Conservation (phyloP, 768 basidiomycete species). For the Leccinum aurantiacum region DNA sequence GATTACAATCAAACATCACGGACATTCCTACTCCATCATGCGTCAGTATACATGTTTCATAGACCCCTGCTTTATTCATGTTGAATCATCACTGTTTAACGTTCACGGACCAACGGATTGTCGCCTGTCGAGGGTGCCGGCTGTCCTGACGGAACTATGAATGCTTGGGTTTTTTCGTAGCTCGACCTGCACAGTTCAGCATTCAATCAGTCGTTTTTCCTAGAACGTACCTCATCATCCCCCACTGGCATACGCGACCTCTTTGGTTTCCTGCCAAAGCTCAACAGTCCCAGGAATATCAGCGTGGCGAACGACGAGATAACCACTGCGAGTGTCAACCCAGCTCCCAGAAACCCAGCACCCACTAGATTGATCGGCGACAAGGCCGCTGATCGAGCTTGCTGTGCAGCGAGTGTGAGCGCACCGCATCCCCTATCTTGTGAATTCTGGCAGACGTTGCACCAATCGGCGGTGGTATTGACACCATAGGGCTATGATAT, state of each 20-base stretch:
- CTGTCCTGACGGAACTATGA: constrained; percentile 1
- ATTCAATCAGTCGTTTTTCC: background rate
- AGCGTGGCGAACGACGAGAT: constrained; percentile 40
- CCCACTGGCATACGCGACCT: background rate
- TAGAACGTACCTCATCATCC: constrained; percentile 23
- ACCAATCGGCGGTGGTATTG: constrained; percentile 58
- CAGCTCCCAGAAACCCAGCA: constrained; percentile 69
- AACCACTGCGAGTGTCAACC: constrained; percentile 46
- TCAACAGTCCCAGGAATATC: constrained; percentile 40
- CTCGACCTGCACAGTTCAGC: constrained; percentile 21
- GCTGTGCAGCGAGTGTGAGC: constrained; percentile 34
- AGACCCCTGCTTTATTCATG: constrained; percentile 1
- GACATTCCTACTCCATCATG: constrained; percentile 16
- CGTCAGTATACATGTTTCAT: constrained; percentile 20
- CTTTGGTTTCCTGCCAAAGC: constrained; percentile 21
- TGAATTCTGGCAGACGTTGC: constrained; percentile 55
- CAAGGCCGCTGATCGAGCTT: constrained; percentile 33
- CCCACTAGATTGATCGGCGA: constrained; percentile 51
- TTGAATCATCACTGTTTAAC: constrained; percentile 4
- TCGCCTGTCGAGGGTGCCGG: background rate
- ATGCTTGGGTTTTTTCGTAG: constrained; percentile 20
- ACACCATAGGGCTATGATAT: constrained; percentile 46
- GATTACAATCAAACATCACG: constrained; percentile 21
- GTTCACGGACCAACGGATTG: constrained; percentile 1
- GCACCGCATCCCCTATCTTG: constrained; percentile 57